phyloP scores from a whole-genome alignment of 2,329 filamentous ascomycete species.

The Calonectria leucothoes region DNA sequence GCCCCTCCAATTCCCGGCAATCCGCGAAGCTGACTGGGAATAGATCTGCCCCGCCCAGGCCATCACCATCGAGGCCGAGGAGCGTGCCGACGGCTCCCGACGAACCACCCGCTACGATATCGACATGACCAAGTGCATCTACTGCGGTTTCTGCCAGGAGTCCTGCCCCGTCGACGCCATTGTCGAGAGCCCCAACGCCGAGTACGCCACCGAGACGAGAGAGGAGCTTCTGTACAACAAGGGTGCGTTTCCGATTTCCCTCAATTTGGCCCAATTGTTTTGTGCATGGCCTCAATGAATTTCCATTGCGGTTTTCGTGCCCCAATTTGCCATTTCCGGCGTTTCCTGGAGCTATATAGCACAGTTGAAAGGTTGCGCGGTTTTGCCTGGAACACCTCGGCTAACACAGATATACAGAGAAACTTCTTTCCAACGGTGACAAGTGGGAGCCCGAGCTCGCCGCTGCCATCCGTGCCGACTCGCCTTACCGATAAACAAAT shows the following conservation, averaged over 20 bases:
- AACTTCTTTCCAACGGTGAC: constrained; percentile 88
- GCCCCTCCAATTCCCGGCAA: not conserved
- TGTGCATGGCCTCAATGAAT: not conserved
- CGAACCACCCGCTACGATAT: constrained; percentile 98
- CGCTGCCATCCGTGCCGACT: constrained; percentile 90
- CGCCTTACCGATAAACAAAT: constrained; percentile 80
- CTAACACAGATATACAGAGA: constrained; percentile 65
- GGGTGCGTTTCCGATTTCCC: constrained; percentile 54
- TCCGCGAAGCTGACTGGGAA: constrained; percentile 22
- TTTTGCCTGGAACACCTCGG: constrained; percentile 16
- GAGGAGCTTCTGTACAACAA: constrained; percentile 99
- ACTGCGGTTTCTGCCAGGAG: constrained; percentile 99
- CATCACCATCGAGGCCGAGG: constrained; percentile 99
- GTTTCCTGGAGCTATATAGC: not conserved
- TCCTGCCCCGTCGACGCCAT: constrained; percentile 98
- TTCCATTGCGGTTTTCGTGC: not conserved
- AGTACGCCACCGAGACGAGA: constrained; percentile 75
- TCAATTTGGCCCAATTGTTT: not conserved
- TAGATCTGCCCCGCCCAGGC: constrained; percentile 95
- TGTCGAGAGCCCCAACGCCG: constrained; percentile 72
- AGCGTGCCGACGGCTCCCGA: constrained; percentile 94
- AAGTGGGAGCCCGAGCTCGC: constrained; percentile 99
- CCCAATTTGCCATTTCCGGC: not conserved
- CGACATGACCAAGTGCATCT: constrained; percentile 99
- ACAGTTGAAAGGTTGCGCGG: constrained; percentile 18